Base-by-base conservation (phyloP, 805 yeast genomes). In the Barnettozyma wickerhamii region DNA sequence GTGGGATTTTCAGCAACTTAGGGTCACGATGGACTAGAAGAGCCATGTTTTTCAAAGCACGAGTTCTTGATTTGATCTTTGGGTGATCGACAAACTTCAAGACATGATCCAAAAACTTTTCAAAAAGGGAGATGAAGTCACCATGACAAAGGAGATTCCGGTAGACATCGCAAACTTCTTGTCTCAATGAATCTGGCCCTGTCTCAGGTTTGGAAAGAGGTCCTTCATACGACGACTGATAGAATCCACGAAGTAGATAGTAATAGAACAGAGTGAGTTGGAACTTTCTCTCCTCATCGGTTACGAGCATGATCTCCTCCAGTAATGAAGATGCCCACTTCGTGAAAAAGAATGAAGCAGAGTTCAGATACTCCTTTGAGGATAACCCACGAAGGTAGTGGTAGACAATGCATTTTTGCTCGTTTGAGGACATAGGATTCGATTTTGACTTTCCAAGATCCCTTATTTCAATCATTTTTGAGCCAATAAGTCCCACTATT, bases 11-110 rank as follows among this genome's bases (percentile, higher is more conserved):
- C 33, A 85, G 58, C 18, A 87, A 62, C 0, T 63, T 43, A 1
- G 79, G 70, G 37, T 84, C 83, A 21, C 67, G 67, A 7, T 68
- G 67, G 4, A 83, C 68, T 14, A 88, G 52, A 10, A 66, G 53
- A 0, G 89, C 69, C 14, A 88, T 60, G 31, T 79, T 73, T 45
- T 78, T 81, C 13, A 88, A 68, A 0, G 93, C 88, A 37, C 79
- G 75, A 0, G 84, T 68, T 52, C 81, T 69, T 1, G 80, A 59
- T 43, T 73, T 77, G 27, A 72, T 67, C 43, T 74, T 75, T 2
- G 71, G 61, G 47, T 74, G 72, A 21, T 68, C 72, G 20, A 81
- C 55, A 1, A 75, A 62, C 3, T 65, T 60, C 19, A 82, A 50
- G 4, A 84, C 58, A 13, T 79, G 60, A 19, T 60, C 61, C 37